Percentiles rank a stretch among this genome's conserved stretches.
Conservation (phyloP, 805 yeast species). For the Candida stauntonica region DNA sequence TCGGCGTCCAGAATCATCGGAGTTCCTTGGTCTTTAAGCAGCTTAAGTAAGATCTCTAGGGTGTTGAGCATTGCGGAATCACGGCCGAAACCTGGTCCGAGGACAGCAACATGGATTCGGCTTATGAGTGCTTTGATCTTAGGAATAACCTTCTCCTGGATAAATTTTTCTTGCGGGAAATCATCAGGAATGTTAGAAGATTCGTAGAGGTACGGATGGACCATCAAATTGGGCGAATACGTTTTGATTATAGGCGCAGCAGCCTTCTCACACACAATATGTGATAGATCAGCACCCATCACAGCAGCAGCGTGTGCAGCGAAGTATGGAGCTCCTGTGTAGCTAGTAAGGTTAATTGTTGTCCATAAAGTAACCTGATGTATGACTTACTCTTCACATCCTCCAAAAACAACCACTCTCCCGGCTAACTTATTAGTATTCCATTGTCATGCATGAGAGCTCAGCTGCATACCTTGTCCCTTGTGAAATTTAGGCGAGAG, state of each 20-base stretch:
- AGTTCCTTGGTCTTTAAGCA: slow-evolving; percentile 48
- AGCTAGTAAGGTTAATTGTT: too few species aligned
- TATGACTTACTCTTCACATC: slow-evolving; percentile 77
- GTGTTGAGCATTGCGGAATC: slow-evolving; percentile 63
- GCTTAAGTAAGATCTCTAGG: slow-evolving; percentile 49
- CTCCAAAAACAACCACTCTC: slow-evolving; percentile 82
- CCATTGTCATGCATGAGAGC: too few species aligned
- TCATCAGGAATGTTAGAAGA: slow-evolving; percentile 21
- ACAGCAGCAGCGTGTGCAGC: slow-evolving; percentile 80
- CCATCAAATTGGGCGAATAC: slow-evolving; percentile 93
- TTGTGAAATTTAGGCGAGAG: slow-evolving; percentile 67
- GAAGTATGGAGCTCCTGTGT: slow-evolving; percentile 96
- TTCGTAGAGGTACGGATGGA: slow-evolving; percentile 81
- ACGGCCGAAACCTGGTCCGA: slow-evolving; percentile 95
- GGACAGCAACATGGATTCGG: slow-evolving; percentile 74
- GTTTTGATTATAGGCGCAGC: slow-evolving; percentile 82
- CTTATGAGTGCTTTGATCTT: slow-evolving; percentile 51
- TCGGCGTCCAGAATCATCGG: slow-evolving; percentile 92
- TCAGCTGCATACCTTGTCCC: slow-evolving; percentile 69
- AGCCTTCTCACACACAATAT: slow-evolving; percentile 74
- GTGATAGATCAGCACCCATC: slow-evolving; percentile 85
- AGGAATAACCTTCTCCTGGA: slow-evolving; percentile 46
- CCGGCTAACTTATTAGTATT: slow-evolving; percentile 59
- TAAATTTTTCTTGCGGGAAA: slow-evolving; percentile 25
- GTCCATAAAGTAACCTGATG: too few species aligned